Base-by-base conservation (phyloP, 2,329 filamentous ascomycete genomes). In the Ophiostoma pallidulum region DNA sequence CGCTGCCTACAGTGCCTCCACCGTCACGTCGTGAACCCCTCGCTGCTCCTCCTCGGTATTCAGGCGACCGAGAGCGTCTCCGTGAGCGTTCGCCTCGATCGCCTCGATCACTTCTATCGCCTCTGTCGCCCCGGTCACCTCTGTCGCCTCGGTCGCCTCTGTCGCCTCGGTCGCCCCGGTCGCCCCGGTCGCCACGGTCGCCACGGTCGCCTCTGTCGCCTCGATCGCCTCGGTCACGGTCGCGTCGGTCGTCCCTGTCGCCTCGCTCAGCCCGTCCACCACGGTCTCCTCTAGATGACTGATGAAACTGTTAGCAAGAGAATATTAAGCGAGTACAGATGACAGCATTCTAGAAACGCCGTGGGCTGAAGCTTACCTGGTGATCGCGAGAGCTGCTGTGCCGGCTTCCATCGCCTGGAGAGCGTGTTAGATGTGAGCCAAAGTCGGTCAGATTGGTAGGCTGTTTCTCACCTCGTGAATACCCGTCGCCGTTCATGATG, bases 31-130 rank as follows among this genome's bases (percentile, higher is more conserved):
- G 81, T 56, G 74, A 70, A 49, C 72, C 66, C 53, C 82, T n/a
- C n/a, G n/a, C n/a, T n/a, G n/a, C 73, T 49, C 82, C 77, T 56
- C 79, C 72, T 59, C 78, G 75, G 61, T 86, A 81, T 58, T 85
- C 82, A 49, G 90, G 90, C 16, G 91, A 97, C 62, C 91, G 82
- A 52, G 90, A 95, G 55, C 91, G 84, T 39, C 50, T 33, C n/a
- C 48, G 39, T 7, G n/a, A 18, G 9, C 44, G 38, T 14, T 67
- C 89, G 77, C 60, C 16, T 19, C 53, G 45, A 8, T 51, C 51
- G 28, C 31, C 37, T 2, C 44, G 43, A 29, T 51, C 49, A 13
- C 35, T 19, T 16, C 40, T 42, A 20, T 67, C 89, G 77, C 60
- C 78, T 55, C 75, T 65, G 54, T 66, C 62, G 14, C 46, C 33